These are phyloP conservation scores for Clavispora carvajalis DNA, from an alignment of 805 yeast species.

Conservation along the genomic window DNA sequence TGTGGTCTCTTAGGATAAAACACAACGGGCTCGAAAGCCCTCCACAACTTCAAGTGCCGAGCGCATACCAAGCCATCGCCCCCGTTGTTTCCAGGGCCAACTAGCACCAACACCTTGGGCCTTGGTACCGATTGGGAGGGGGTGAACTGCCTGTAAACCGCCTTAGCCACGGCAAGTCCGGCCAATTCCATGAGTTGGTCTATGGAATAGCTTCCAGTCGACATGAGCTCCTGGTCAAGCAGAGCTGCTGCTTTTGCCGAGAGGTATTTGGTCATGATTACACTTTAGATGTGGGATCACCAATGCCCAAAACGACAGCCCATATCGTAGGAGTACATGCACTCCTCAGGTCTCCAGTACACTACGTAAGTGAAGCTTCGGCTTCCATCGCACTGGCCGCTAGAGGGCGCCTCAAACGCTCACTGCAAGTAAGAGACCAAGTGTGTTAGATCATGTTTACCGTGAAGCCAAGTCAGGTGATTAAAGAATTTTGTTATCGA, in stretches of 20 bases:
- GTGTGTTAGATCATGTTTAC: too few relatives aligned
- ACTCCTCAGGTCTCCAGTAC: too few relatives aligned
- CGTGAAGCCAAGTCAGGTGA: too few relatives aligned
- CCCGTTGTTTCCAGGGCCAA: constrained; percentile 96
- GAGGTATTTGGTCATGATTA: constrained; percentile 23
- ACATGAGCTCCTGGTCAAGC: constrained; percentile 84
- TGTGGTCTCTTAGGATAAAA: constrained; percentile 70
- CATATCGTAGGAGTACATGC: too few relatives aligned
- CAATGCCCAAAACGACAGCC: too few relatives aligned
- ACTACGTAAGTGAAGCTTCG: too few relatives aligned
- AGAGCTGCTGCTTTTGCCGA: constrained; percentile 58
- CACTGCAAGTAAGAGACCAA: too few relatives aligned
- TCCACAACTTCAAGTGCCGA: constrained; percentile 73
- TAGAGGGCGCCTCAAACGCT: too few relatives aligned
- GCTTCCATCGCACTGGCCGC: too few relatives aligned
- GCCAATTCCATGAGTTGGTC: constrained; percentile 96
- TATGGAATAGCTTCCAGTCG: constrained; percentile 71
- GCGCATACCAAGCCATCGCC: constrained; percentile 98
- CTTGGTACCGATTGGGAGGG: constrained; percentile 20
- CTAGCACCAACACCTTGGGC: constrained; percentile 57
- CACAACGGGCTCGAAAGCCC: constrained; percentile 67
- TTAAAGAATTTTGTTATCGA: too few relatives aligned
- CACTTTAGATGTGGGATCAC: too few relatives aligned
- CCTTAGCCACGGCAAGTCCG: constrained; percentile 90
- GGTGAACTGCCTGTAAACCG: constrained; percentile 66